Base-by-base conservation (phyloP, 768 basidiomycete genomes). In the Thelephora ganbajun region DNA sequence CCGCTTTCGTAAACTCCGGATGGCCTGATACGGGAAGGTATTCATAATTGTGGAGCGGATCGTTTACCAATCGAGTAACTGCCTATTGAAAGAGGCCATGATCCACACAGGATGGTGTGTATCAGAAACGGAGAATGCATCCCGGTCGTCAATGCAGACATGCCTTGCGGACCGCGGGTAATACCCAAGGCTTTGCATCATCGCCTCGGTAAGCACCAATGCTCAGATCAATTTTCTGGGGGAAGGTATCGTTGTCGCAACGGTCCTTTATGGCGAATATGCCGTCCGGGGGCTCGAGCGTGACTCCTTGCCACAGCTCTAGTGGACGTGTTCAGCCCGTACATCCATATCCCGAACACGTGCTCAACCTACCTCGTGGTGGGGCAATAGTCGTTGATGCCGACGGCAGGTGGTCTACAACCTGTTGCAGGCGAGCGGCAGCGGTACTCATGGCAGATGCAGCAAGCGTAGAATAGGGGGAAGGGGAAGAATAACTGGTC, bases 131-230 rank as follows among this genome's bases (percentile, higher is more conserved):
- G 41, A 33, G 14, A 20, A 42, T 50, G 47, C 19, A 48, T 47
- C 34, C 50, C 37, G 33, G 44, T 39, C 1, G 51, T 65, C 52
- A 50, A 41, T 18, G 39, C 16, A 22, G 9, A 16, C 18, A 5
- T 14, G 84, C 89, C 75, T 88, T 89, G 64, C 82, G 86, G 12
- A 96, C 83, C 23, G 89, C 88, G 18, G 91, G 91, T 22, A 96
- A 75, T 20, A 94, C 78, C 88, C 90, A 96, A 12, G 91, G 83
- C 66, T 85, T 93, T 63, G 73, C 78, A 57, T 86, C 63, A 56
- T 91, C 75, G 58, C 92, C 92, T 55, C 91, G 76, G 62, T 96
- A 96, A 6, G 91, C 92, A 41, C 91, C 92, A 41, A 92, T 90
- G 35, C 91, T 89, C 19, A 96, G 73, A 62, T 94, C 94, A 64